A percentile compares a stretch with the other conserved stretches of the same genome.
Conservation (phyloP, 2,329 filamentous ascomycete genomes). For the Trematosphaeria pertusa region DNA sequence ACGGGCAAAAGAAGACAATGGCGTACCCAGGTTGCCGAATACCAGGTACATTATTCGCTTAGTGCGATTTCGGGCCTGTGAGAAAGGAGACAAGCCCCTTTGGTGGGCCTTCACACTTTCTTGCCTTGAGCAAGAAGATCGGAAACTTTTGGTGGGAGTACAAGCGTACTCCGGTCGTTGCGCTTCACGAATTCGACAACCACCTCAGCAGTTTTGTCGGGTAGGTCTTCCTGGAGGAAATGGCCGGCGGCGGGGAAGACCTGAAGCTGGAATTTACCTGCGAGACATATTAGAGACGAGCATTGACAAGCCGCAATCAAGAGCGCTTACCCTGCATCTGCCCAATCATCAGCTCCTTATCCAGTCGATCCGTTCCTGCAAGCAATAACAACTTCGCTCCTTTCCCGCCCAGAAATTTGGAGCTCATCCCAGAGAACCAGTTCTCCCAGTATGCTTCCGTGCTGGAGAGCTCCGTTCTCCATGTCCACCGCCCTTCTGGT, state of each 20-base stretch:
- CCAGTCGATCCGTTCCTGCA: constrained; percentile 86
- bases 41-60: too few relatives aligned
- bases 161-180: constrained; percentile 84
- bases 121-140: constrained; percentile 58
- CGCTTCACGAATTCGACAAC: constrained; percentile 90
- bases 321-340: constrained; percentile 84
- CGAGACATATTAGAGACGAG: constrained; percentile 26
- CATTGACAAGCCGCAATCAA: constrained; percentile 2
- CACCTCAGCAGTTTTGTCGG: constrained; percentile 84
- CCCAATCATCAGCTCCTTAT: constrained; percentile 91
- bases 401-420: constrained; percentile 81
- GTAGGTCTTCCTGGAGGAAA: constrained; percentile 95
- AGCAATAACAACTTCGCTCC: constrained; percentile 86
- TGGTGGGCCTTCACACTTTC: constrained; percentile 54
- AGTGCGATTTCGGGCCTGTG: too few relatives aligned
- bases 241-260: constrained; percentile 95
- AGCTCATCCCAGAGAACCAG: constrained; percentile 89
- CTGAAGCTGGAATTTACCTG: constrained; percentile 92
- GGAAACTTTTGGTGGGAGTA: constrained; percentile 87
- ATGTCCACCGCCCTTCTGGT: constrained; percentile 66
- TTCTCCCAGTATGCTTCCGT: constrained; percentile 93
- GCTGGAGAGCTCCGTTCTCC: constrained; percentile 82
- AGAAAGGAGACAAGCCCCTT: too few relatives aligned
- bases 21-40: too few relatives aligned
- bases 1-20: too few relatives aligned